Conservation (phyloP, 495 filamentous ascomycete genomes). For the Jackrogersella minutella region DNA sequence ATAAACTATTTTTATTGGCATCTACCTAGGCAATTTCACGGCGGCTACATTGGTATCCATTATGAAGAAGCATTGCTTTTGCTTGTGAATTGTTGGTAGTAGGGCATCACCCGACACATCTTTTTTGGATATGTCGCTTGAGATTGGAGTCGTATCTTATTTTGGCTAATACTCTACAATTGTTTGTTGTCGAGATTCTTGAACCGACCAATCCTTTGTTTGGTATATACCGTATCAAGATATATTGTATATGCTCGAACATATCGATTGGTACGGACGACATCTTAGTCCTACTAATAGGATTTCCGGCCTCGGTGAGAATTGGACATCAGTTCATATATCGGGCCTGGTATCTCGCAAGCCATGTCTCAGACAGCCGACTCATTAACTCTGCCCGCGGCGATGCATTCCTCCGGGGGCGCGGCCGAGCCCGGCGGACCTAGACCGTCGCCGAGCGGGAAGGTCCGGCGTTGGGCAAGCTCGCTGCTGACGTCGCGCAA, state of each 20-base stretch:
- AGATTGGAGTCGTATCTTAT: not conserved
- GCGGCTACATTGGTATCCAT: not conserved
- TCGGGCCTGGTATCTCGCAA: too few species aligned
- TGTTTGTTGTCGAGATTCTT: not conserved
- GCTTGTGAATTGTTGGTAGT: not conserved
- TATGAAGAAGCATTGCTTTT: not conserved
- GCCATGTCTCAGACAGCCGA: slow-evolving; percentile 29
- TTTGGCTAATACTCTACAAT: slow-evolving; percentile 1
- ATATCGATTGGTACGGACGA: not conserved
- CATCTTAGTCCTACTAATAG: not conserved
- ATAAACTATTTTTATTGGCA: not conserved
- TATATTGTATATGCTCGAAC: not conserved
- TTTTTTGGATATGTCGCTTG: slow-evolving; percentile 1
- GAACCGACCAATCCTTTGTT: not conserved
- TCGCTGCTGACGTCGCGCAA: slow-evolving; percentile 26
- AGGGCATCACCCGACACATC: not conserved
- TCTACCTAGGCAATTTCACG: not conserved
- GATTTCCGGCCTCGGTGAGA: not conserved
- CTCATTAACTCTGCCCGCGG: slow-evolving; percentile 34
- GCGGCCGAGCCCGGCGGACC: slow-evolving; percentile 17
- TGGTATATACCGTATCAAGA: not conserved
- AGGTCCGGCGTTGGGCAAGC: slow-evolving; percentile 27
- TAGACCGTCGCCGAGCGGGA: slow-evolving; percentile 10
- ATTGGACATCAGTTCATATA: not conserved
- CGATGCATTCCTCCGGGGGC: slow-evolving; percentile 27